Conservation (phyloP, 805 yeast genomes). For the Saccharomyces jurei region DNA sequence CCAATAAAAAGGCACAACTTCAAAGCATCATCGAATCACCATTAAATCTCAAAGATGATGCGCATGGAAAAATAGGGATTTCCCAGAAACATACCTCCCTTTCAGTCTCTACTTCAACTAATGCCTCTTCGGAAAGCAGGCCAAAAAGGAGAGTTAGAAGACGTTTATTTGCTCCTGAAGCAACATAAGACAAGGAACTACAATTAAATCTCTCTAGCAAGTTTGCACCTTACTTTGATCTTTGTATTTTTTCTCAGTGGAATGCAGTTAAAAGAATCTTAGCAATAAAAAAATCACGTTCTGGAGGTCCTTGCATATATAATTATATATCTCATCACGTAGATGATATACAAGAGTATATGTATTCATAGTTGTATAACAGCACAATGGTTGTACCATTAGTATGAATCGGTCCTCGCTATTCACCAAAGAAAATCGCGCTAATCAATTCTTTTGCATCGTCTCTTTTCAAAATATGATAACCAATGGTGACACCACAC, state of each 20-base stretch:
- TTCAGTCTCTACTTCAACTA: neutral
- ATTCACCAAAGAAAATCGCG: slow-evolving; percentile 71
- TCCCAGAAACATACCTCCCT: neutral
- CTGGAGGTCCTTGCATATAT: neutral
- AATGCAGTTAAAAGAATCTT: neutral
- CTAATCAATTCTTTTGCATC: slow-evolving; percentile 45
- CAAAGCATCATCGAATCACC: slow-evolving; percentile 26
- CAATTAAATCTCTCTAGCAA: too few relatives aligned
- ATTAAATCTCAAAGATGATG: slow-evolving; percentile 1
- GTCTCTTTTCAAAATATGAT: slow-evolving; percentile 38
- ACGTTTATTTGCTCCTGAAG: slow-evolving; percentile 31
- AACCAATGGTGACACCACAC: slow-evolving; percentile 53
- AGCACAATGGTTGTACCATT: slow-evolving; percentile 3
- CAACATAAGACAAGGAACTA: neutral
- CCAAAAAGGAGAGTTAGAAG: slow-evolving; percentile 26
- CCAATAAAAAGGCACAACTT: slow-evolving; percentile 9
- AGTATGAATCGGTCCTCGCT: slow-evolving; percentile 4
- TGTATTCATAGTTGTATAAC: slow-evolving; percentile 3
- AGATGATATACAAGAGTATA: neutral
- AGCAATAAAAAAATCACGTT: neutral
- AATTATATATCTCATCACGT: neutral
- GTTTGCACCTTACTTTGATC: neutral
- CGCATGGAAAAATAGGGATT: neutral
- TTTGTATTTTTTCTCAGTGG: neutral
- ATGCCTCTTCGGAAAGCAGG: neutral